These are phyloP conservation scores for Dendrocalamus sinicus DNA, from an alignment of 176 grass and related monocot species.

Conservation along the genomic window DNA sequence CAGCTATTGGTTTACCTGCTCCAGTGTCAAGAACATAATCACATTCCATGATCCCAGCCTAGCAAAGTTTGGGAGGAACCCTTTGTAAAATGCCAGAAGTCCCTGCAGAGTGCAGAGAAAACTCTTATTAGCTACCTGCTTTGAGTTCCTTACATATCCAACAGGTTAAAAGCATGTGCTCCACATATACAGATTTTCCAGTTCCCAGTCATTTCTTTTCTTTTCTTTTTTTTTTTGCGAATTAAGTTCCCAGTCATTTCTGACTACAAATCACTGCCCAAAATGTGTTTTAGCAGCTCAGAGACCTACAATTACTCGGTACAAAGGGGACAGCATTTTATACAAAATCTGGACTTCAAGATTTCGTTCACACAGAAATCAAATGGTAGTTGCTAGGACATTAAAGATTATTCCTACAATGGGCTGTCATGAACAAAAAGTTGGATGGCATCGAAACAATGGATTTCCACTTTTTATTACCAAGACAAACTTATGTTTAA, in stretches of 20 bases:
- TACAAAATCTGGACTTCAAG: neutral
- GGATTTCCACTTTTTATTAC: neutral
- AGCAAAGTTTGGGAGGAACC: slow-evolving; percentile 90
- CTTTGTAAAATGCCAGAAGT: slow-evolving; percentile 89
- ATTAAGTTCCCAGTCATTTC: neutral
- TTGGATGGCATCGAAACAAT: slow-evolving; percentile 13
- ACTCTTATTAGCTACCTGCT: neutral
- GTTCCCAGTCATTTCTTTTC: neutral
- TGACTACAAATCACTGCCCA: neutral
- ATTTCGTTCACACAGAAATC: neutral
- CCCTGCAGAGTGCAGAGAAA: slow-evolving; percentile 68
- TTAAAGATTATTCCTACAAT: neutral
- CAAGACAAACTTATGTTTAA: neutral
- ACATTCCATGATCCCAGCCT: slow-evolving; percentile 97
- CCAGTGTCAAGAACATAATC: slow-evolving; percentile 98
- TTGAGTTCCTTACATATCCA: neutral
- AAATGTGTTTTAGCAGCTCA: neutral
- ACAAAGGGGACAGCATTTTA: neutral
- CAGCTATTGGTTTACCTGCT: slow-evolving; percentile 64
- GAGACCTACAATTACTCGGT: neutral
- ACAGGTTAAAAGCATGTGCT: neutral
- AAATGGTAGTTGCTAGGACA: neutral
- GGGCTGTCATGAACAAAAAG: neutral
- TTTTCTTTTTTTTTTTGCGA: too few relatives aligned
- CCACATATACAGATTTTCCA: neutral